Conservation (phyloP, 2,329 filamentous ascomycete species). For the Trichoderma breve region DNA sequence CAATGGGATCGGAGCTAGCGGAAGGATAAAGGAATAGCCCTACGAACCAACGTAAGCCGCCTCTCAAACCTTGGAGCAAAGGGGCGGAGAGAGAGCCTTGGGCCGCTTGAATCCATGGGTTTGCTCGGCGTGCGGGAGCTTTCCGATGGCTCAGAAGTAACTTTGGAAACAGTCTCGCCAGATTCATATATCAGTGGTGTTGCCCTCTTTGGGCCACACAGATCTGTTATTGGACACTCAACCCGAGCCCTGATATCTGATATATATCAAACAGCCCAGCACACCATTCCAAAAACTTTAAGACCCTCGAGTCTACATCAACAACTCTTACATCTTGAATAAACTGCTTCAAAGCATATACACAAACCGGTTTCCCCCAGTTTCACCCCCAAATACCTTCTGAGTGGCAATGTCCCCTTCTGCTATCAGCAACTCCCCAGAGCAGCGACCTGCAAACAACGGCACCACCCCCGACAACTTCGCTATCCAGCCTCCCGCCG, state of each 20-base stretch:
- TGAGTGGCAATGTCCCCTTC: constrained; percentile 54
- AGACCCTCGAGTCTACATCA: not conserved
- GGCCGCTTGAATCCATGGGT: constrained; percentile 25
- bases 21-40: constrained; percentile 1
- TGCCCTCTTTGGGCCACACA: not conserved
- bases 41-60: constrained; percentile 9
- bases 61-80: constrained; percentile 12
- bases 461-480: constrained; percentile 48
- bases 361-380: not conserved
- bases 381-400: constrained; percentile 10
- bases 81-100: not conserved
- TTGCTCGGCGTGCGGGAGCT: constrained; percentile 22
- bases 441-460: constrained; percentile 43
- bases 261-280: not conserved
- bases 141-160: constrained; percentile 21
- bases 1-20: not conserved
- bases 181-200: not conserved
- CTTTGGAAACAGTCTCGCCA: not conserved
- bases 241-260: not conserved
- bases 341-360: not conserved
- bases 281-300: not conserved
- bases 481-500: constrained; percentile 50
- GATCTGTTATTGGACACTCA: not conserved
- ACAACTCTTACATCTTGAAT: not conserved
- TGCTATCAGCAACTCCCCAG: constrained; percentile 51